A percentile compares a stretch with the other conserved stretches of the same genome.
These are phyloP conservation scores for Rhododendron henanense DNA, from an alignment of 148 eudicot species.

Conservation along the genomic window DNA sequence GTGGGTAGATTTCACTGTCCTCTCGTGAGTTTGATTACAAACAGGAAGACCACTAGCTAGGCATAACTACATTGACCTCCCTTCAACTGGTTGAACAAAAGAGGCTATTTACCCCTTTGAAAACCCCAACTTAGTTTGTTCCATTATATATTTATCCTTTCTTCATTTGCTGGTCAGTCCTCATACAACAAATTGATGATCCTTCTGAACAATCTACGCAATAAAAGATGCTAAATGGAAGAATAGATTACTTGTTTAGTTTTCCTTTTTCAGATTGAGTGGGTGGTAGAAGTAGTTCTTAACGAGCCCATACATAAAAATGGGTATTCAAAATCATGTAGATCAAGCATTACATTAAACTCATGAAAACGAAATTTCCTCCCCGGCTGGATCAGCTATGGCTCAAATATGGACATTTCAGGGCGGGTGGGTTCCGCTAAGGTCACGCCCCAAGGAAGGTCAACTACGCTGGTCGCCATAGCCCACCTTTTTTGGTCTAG, in stretches of 20 bases:
- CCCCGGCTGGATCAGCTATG: neutral
- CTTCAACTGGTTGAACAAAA: neutral
- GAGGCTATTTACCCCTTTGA: neutral
- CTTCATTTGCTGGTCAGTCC: neutral
- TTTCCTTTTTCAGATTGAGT: neutral
- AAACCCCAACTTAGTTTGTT: neutral
- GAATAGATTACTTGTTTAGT: neutral
- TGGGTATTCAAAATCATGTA: neutral
- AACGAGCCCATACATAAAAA: neutral
- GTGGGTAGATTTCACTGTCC: neutral
- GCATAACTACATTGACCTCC: neutral
- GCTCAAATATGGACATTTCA: neutral
- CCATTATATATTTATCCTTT: neutral
- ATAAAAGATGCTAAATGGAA: neutral
- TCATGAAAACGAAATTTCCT: neutral
- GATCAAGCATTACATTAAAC: neutral
- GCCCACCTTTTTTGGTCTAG: neutral
- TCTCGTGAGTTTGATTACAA: neutral
- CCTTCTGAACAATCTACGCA: neutral
- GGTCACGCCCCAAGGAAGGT: neutral
- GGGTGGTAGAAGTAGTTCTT: neutral
- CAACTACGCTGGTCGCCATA: neutral
- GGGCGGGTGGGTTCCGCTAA: neutral
- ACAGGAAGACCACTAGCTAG: neutral
- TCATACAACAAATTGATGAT: neutral